Evolutionary conservation across 164 flowering plant species (phyloP).

Genomic region (Nelumbo lutea): DNA sequence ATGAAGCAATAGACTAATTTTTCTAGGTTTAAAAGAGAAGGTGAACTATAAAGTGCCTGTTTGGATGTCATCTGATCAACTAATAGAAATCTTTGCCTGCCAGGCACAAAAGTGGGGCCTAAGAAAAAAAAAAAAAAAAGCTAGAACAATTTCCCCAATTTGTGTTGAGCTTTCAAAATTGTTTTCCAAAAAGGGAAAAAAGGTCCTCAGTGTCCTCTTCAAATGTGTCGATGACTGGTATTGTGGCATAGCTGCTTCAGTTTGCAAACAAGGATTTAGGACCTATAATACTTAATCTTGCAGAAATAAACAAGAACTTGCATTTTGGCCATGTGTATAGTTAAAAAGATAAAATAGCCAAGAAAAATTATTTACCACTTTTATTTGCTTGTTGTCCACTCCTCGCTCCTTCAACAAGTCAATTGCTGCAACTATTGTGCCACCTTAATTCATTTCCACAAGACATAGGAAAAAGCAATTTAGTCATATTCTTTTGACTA

Average conservation of each 20-base stretch:
- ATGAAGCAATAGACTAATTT: too few species aligned
- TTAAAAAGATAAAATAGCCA: background rate
- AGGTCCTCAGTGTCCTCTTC: background rate
- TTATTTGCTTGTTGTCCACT: slow-evolving; percentile 64
- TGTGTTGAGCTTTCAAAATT: background rate
- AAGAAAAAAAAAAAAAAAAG: too few species aligned
- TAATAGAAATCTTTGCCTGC: too few species aligned
- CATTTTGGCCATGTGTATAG: too few species aligned
- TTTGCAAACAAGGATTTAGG: background rate
- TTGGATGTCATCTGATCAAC: background rate
- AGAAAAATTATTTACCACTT: slow-evolving; percentile 57
- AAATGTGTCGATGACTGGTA: background rate
- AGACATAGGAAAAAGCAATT: background rate
- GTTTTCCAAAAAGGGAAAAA: background rate
- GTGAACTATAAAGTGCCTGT: background rate
- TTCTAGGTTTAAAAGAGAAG: background rate
- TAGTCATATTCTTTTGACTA: background rate
- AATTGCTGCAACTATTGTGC: slow-evolving; percentile 78
- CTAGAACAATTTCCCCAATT: background rate
- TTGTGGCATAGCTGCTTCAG: background rate
- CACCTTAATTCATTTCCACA: slow-evolving; percentile 50
- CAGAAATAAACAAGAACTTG: too few species aligned
- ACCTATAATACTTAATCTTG: background rate
- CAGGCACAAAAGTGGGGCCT: too few species aligned
- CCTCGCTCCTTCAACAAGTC: slow-evolving; percentile 71